Base-by-base conservation (phyloP, 495 filamentous ascomycete species). In the Darksidea phi region DNA sequence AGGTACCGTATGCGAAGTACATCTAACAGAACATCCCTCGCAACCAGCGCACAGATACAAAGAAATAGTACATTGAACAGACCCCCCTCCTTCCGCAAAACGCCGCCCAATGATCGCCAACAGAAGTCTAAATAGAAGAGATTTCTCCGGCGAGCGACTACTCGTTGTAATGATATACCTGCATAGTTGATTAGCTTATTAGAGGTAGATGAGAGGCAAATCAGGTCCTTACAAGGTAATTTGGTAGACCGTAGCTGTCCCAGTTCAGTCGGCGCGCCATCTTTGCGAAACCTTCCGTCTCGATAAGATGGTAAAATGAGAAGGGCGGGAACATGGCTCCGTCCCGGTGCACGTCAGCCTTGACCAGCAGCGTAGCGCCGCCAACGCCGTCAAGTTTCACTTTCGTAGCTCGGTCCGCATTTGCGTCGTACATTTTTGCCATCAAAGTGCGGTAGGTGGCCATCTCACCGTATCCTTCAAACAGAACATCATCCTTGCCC, bases 311-410 rank as follows among this genome's bases (percentile, higher is more conserved):
- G 70, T 95, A 98, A 71, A 98, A 98, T 2, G 93, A 75, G 72
- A 98, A 98, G 0, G 94, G 82, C 17, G 94, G 94, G 73, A 98
- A 98, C 94, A 98, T 98, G 56, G 95, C 94, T 3, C 94, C 94
- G 72, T 98, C 95, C 13, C 94, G 83, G 69, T 98, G 94, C 7
- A 98, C 94, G 56, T 97, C 95, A 0, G 95, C 94, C 77, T 97
- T 97, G 15, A 98, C 94, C 74, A 98, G 75, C 55, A 98, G 79
- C 6, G 93, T 89, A 1, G 94, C 96, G 5, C 94, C 94, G 47
- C 94, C 94, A 12, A 98, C 95, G 18, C 94, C 94, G 74, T 98
- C 95, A 4, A 98, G 76, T 18, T 79, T 77, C 6, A 96, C 78
- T 66, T 88, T 85, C 25, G 78, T 74, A 23, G 80, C 72, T 3